Base-by-base conservation (phyloP, 148 eudicot genomes). In the Camellia lanceoleosa region DNA sequence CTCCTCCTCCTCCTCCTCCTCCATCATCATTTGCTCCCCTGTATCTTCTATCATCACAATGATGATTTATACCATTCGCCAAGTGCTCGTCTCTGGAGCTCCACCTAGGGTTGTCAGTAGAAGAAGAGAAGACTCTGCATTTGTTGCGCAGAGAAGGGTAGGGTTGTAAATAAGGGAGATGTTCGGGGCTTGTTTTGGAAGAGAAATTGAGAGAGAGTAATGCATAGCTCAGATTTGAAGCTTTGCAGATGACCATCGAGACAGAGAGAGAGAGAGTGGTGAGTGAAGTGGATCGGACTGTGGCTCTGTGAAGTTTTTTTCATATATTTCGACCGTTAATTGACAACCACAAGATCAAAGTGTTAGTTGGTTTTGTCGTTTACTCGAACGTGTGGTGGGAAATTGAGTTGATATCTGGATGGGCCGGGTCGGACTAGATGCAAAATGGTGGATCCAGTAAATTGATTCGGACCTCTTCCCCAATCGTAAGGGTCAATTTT, bases 21-120 rank as follows among this genome's bases (percentile, higher is more conserved):
- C 30, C 30, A 23, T 16, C 61, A 20, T 76, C 47, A 10, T 78
- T 44, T 73, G 23, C 3, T 54, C 52, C 46, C 23, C 80, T 67
- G 30, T 54, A 63, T 41, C 51, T 23, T 23, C 30, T 54, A 15
- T 5, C 38, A 38, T 52, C 46, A 52, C 13, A 56, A 74, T 47
- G 30, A 23, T 0, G 71, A 5, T 71, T 61, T 5, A 54, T 15
- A 5, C 67, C 71, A 7, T 71, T 61, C 38, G 74, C 19, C 41
- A 75, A 70, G 71, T 49, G 68, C 6, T 52, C 75, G 52, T n/a
- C 65, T 38, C 49, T 76, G 52, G 87, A 83, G 89, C 38, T 87
- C 61, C 77, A 47, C 23, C 44, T 55, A 30, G 80, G 71, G 19
- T 77, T 46, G 76, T 20, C 18, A 16, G 70, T 16, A 15, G 73